Conservation (phyloP, 768 basidiomycete species). For the Chlorophyllum brunneum region DNA sequence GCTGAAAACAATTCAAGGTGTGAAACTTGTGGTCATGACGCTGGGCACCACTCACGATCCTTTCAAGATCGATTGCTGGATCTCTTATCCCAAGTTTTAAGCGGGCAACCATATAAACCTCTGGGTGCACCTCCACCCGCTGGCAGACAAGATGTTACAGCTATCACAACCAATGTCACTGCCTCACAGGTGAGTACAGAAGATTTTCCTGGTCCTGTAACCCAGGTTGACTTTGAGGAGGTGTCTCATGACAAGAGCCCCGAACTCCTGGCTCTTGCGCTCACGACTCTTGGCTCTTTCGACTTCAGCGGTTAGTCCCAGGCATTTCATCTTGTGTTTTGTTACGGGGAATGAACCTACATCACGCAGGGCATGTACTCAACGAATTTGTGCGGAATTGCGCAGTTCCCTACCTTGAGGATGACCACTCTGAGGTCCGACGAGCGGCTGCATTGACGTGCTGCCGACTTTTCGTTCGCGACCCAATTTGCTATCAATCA, state of each 20-base stretch:
- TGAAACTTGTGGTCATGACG: constrained; percentile 1
- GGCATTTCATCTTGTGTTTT: background rate
- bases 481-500: constrained; percentile 94
- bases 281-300: constrained; percentile 84
- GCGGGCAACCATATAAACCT: constrained; percentile 82
- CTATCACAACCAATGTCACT: constrained; percentile 48
- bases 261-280: constrained; percentile 74
- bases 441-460: constrained; percentile 90
- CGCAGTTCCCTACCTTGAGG: constrained; percentile 90
- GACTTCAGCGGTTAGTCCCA: constrained; percentile 79
- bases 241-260: constrained; percentile 54
- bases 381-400: constrained; percentile 94
- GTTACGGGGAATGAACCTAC: background rate
- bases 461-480: constrained; percentile 86
- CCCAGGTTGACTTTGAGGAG: constrained; percentile 22
- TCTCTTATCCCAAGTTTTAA: constrained; percentile 73
- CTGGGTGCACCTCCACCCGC: constrained; percentile 78
- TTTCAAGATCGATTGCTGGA: constrained; percentile 84
- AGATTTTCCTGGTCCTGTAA: background rate
- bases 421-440: constrained; percentile 85
- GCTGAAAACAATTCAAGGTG: constrained; percentile 89
- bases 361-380: constrained; percentile 71
- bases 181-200: constrained; percentile 38
- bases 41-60: background rate
- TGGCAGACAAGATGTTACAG: constrained; percentile 47